Conservation (phyloP, 257 asterid species). For the Handroanthus guayacan region DNA sequence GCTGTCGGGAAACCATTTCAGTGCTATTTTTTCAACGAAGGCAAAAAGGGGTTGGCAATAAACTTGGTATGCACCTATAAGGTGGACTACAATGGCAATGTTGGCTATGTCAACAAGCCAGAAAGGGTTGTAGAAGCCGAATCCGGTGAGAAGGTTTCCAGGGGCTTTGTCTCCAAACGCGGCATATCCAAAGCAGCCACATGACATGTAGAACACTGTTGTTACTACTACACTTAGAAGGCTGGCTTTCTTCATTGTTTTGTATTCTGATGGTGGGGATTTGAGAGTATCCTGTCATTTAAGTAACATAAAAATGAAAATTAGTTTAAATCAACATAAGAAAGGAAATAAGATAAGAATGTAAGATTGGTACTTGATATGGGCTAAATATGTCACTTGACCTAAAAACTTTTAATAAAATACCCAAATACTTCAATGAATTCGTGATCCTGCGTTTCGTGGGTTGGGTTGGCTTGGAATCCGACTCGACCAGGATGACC, state of each 20-base stretch:
- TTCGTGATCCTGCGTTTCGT: too few relatives aligned
- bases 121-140: slow-evolving; percentile 60
- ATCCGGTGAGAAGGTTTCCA: slow-evolving; percentile 63
- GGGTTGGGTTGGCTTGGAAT: too few relatives aligned
- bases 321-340: not conserved
- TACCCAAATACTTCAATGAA: too few relatives aligned
- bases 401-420: not conserved
- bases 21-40: slow-evolving; percentile 42
- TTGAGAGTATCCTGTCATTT: slow-evolving; percentile 53
- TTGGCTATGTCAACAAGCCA: slow-evolving; percentile 63
- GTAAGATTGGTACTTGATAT: not conserved
- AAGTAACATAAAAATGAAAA: not conserved
- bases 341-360: not conserved
- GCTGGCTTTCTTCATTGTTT: slow-evolving; percentile 58
- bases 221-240: slow-evolving; percentile 49
- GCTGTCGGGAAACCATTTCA: slow-evolving; percentile 38
- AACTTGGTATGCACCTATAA: slow-evolving; percentile 65
- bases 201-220: slow-evolving; percentile 54
- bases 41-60: slow-evolving; percentile 56
- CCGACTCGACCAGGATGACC: too few relatives aligned
- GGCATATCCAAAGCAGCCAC: slow-evolving; percentile 60
- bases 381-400: too few relatives aligned
- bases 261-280: slow-evolving; percentile 57
- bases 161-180: slow-evolving; percentile 61
- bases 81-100: slow-evolving; percentile 54